Evolutionary conservation across 192 early-diverging fungal species (phyloP).

Genomic region (Backusella tuberculispora): DNA sequence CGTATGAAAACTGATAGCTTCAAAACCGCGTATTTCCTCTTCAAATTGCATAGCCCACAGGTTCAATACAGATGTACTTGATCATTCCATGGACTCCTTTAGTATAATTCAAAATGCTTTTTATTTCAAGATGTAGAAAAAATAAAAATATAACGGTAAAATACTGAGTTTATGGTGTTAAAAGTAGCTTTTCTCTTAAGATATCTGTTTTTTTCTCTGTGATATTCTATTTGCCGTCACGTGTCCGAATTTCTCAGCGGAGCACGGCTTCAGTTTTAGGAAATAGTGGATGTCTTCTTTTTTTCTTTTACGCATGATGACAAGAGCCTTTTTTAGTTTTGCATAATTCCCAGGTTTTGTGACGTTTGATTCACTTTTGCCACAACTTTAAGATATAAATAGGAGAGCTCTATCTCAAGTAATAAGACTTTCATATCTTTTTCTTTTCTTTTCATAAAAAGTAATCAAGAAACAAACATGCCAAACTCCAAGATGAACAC

Average conservation of each 20-base stretch:
- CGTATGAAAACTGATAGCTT: too few species aligned
- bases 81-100: too few species aligned
- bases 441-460: background rate
- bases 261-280: background rate
- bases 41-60: too few species aligned
- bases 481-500: background rate
- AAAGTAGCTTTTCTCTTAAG: too few species aligned
- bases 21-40: too few species aligned
- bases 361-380: slow-evolving; percentile 16
- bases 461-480: background rate
- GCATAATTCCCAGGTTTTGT: slow-evolving; percentile 16
- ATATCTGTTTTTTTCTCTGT: too few species aligned
- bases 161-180: too few species aligned
- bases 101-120: too few species aligned
- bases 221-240: background rate
- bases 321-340: background rate
- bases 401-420: background rate
- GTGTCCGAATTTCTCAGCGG: background rate
- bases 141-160: too few species aligned
- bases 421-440: background rate
- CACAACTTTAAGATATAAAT: slow-evolving; percentile 10
- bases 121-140: too few species aligned
- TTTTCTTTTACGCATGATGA: background rate
- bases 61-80: too few species aligned
- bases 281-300: background rate